Percentiles rank a stretch among this genome's conserved stretches.
These are phyloP conservation scores for Lodderomyces pseudojiufengensis DNA, from an alignment of 1,139 yeast species.

Conservation along the genomic window DNA sequence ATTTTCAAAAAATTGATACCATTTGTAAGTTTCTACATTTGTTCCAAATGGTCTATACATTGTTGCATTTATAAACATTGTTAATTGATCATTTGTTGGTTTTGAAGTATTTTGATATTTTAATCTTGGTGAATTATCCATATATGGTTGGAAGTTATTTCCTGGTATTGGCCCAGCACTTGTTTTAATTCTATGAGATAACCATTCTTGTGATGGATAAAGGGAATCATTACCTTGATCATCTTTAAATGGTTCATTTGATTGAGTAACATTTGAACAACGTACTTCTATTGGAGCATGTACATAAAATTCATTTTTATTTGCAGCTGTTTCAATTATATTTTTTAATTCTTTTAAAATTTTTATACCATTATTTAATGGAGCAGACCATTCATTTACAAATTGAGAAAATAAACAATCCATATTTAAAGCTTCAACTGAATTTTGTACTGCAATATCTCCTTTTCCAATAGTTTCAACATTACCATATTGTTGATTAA, in stretches of 20 bases:
- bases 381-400: constrained; percentile 96
- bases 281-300: constrained; percentile 97
- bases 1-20: constrained; percentile 83
- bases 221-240: constrained; percentile 46
- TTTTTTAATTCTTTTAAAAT: constrained; percentile 62
- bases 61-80: constrained; percentile 87
- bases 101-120: constrained; percentile 44
- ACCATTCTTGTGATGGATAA: constrained; percentile 41
- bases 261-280: constrained; percentile 77
- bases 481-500: constrained; percentile 76
- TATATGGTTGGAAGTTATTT: constrained; percentile 71
- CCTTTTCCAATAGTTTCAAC: constrained; percentile 68
- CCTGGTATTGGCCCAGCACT: constrained; percentile 78
- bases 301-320: constrained; percentile 63
- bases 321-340: constrained; percentile 60
- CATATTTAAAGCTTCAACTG: constrained; percentile 89
- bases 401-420: constrained; percentile 93
- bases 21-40: constrained; percentile 68
- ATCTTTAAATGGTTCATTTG: constrained; percentile 37
- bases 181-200: constrained; percentile 31
- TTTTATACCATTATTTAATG: constrained; percentile 71
- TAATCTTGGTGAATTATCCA: constrained; percentile 74
- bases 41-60: constrained; percentile 89
- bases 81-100: constrained; percentile 73
- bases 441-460: constrained; percentile 68